Evolutionary conservation across 2,329 filamentous ascomycete genomes (phyloP), one percentile per base, ranked within the genome.

Genomic region (Aureobasidium pullulans): DNA sequence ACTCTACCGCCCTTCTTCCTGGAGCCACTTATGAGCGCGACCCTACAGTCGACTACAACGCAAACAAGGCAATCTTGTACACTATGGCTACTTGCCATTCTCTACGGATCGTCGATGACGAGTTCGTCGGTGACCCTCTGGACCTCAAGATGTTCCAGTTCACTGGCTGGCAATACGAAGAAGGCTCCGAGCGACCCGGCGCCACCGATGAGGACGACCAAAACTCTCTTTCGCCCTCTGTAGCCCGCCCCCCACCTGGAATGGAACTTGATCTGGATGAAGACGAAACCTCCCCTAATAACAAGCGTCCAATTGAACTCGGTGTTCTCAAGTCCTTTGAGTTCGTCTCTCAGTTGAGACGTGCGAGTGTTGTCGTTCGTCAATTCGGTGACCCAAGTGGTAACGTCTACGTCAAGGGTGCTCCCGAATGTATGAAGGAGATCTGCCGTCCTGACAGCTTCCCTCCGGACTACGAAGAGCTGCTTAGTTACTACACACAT

Each of bases 61-160:
- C 79, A 10, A 83, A 86, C 66, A 84, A 84, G 65, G 88, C 88
- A 6, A 88, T 89, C 11, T 77, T 97, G 3, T 92, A 94, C 69
- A 92, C 91, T 0, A 99, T 99, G 94, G 91, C 94, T 8, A 99
- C 94, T 0, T 99, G 94, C 61, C 94, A 99, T 71, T 96, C 93
- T 0, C 79, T 99, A 8, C 84, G 92, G 48, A 83, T 87, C 10
- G 87, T 99, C 15, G 92, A 97, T 62, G 87, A 84, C 49, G 91
- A 96, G 69, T 82, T 97, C 42, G 81, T 99, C 36, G 94, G 94
- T 1, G 94, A 99, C 68, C 94, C 95, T 4, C 79, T 99, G 1
- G 94, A 99, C 71, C 80, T 96, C 60, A 97, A 97, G 71, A 99
- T 99, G 94, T 99, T 99, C 70, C 87, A 96, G 64, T 99, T 96